These are phyloP conservation scores for Apophysomyces elegans DNA, from an alignment of 371 early-diverging fungal species.

Conservation along the genomic window DNA sequence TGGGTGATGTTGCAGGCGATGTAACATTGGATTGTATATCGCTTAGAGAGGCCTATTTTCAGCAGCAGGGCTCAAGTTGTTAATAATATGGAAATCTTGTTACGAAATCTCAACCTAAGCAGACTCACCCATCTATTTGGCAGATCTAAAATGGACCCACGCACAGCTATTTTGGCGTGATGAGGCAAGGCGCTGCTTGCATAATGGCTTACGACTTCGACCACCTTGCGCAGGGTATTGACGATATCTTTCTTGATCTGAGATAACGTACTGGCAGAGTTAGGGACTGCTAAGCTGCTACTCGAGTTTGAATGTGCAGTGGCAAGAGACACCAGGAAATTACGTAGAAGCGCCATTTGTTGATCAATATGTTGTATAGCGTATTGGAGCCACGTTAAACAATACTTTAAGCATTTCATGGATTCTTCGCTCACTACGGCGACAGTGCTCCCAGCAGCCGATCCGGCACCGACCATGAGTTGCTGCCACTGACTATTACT, in stretches of 20 bases:
- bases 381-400: constrained; percentile 84
- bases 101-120: neutral
- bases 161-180: constrained; percentile 82
- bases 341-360: constrained; percentile 73
- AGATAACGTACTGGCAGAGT: constrained; percentile 52
- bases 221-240: constrained; percentile 82
- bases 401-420: constrained; percentile 78
- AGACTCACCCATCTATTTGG: constrained; percentile 80
- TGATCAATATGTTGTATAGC: constrained; percentile 82
- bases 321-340: constrained; percentile 64
- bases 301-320: constrained; percentile 22
- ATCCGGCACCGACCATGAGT: constrained; percentile 68
- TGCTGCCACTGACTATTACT: constrained; percentile 64
- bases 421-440: constrained; percentile 80
- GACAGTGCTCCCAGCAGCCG: constrained; percentile 72
- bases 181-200: constrained; percentile 85
- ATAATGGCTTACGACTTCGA: constrained; percentile 85
- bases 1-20: constrained; percentile 49
- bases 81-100: no score
- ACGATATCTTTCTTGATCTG: constrained; percentile 82
- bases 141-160: constrained; percentile 83
- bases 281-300: constrained; percentile 10
- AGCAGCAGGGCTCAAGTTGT: no score
- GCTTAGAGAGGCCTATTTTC: constrained; percentile 30
- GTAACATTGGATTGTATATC: constrained; percentile 44